Evolutionary conservation across 2,329 filamentous ascomycete genomes (phyloP).

Genomic region (Lachnellula cervina): DNA sequence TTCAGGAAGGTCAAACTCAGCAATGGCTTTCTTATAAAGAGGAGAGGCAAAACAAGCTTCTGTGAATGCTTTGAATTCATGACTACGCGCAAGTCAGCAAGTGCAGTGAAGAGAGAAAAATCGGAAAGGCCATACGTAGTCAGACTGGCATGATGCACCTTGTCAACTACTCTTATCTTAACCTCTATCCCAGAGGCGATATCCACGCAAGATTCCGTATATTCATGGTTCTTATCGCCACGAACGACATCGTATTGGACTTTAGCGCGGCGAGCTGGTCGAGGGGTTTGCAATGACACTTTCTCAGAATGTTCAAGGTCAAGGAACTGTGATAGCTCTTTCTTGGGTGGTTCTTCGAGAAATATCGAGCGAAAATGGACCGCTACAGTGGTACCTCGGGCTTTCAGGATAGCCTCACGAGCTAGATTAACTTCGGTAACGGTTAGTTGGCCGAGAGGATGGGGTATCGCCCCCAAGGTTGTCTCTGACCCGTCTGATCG

Average conservation of each 20-base stretch:
- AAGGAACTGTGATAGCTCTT: constrained; percentile 43
- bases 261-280: constrained; percentile 46
- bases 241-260: constrained; percentile 54
- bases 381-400: constrained; percentile 26
- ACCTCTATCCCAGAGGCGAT: constrained; percentile 38
- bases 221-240: constrained; percentile 45
- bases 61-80: constrained; percentile 43
- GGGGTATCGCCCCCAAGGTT: constrained; percentile 23
- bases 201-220: constrained; percentile 50
- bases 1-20: constrained; percentile 47
- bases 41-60: constrained; percentile 47
- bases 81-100: constrained; percentile 23
- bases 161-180: constrained; percentile 42
- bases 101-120: background rate
- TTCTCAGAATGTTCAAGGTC: constrained; percentile 40
- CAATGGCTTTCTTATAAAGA: constrained; percentile 45
- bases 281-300: constrained; percentile 30
- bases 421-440: constrained; percentile 47
- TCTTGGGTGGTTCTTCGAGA: constrained; percentile 49
- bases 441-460: constrained; percentile 45
- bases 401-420: constrained; percentile 40
- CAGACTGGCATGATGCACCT: constrained; percentile 43
- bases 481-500: constrained; percentile 2
- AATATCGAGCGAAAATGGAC: constrained; percentile 57
- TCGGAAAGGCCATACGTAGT: constrained; percentile 33